Base-by-base conservation (phyloP, 2,329 filamentous ascomycete genomes). In the Epicoccum sorghinum region DNA sequence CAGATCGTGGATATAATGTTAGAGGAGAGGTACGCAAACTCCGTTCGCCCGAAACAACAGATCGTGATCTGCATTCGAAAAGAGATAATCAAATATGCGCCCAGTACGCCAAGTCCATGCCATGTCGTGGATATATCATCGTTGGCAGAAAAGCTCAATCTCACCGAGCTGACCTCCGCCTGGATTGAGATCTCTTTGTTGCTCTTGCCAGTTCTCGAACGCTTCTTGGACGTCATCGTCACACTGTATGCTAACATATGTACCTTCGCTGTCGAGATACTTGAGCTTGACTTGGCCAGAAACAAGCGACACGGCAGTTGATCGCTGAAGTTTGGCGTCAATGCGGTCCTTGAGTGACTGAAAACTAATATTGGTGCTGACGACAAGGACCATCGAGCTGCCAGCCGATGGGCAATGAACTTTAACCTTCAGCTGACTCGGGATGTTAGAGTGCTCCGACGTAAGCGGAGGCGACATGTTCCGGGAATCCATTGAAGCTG, bases 171-270 rank as follows among this genome's bases (percentile, higher is more conserved):
- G 87, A 38, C 88, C 88, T 46, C 70, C 73, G n/a, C 84, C 82
- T 46, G 72, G 82, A 39, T 85, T 81, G 65, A 83, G 79, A 30
- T 85, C 82, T 56, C 82, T 80, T 66, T 87, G 83, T 63, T 87
- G 88, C 69, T 96, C 92, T 30, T 90, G 86, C 93, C 93, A 97
- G 65, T 96, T 93, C 73, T 93, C 88, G 70, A 99, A 96, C 4
- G 95, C 95, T 65, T 95, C 92, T 68, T 96, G 91, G 38, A 99
- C 95, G 64, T 97, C 95, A 67, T 99, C 95, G 68, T 99, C 95
- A 57, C 89, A 93, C 72, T 95, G 89, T 49, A 99, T 97, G 46
- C 89, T 93, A 57, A 99, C 90, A 70, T 89, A 93, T 69, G 98
- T 95, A 43, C 90, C 90, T 62, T 99, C 95, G 38, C 60, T 64